A percentile compares a stretch with the other conserved stretches of the same genome.
Conservation (phyloP, 805 yeast genomes). For the Metahyphopichia silvanorum region DNA sequence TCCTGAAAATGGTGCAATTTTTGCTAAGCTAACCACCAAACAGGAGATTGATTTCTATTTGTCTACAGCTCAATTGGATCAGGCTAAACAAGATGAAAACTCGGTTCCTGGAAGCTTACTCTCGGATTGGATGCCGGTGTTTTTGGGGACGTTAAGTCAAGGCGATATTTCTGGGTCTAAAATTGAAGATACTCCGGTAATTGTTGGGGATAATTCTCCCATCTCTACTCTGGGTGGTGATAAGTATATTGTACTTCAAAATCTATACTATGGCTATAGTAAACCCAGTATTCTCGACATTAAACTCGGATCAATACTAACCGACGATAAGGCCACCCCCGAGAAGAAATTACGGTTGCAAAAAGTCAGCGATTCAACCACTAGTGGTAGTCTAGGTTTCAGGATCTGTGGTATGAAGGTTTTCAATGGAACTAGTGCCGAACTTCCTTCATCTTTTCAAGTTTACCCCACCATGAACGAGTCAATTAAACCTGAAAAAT, state of each 20-base stretch:
- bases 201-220: background rate
- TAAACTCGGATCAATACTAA: constrained; percentile 70
- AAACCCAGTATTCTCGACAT: constrained; percentile 79
- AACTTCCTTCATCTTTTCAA: constrained; percentile 7
- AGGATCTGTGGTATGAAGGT: constrained; percentile 89
- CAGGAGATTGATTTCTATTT: constrained; percentile 79
- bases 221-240: constrained; percentile 9
- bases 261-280: constrained; percentile 56
- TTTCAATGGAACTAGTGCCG: constrained; percentile 13
- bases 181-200: constrained; percentile 1
- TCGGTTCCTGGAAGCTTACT: constrained; percentile 31
- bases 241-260: constrained; percentile 64
- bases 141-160: constrained; percentile 54
- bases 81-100: constrained; percentile 10
- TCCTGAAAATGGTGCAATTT: constrained; percentile 60
- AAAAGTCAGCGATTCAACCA: constrained; percentile 65
- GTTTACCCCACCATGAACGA: constrained; percentile 14
- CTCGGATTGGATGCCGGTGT: constrained; percentile 60
- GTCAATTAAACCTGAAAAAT: constrained; percentile 9
- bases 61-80: constrained; percentile 17
- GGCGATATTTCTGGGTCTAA: constrained; percentile 31
- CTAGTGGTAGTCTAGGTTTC: constrained; percentile 73
- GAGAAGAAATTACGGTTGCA: constrained; percentile 64
- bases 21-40: constrained; percentile 62
- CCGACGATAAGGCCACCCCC: constrained; percentile 49